A percentile compares a stretch with the other conserved stretches of the same genome.
Evolutionary conservation across 257 asterid species (phyloP).

Genomic region (Osmanthus fragrans): DNA sequence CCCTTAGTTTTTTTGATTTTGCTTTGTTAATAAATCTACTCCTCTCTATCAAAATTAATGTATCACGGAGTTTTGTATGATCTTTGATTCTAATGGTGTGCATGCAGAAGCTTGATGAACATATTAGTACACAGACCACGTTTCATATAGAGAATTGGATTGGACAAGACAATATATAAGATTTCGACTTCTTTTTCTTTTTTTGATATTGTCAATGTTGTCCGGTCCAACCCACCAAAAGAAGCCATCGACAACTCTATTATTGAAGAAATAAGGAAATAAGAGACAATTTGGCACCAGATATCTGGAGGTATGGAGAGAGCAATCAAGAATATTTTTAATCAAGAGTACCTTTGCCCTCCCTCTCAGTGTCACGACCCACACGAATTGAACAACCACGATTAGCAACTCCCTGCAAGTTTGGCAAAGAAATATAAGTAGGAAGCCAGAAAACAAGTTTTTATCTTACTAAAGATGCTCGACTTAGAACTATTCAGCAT

Average conservation of each 20-base stretch:
- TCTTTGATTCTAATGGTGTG: background rate
- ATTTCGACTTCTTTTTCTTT: background rate
- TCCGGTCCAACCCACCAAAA: background rate
- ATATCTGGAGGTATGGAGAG: background rate
- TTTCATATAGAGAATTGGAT: background rate
- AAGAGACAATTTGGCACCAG: background rate
- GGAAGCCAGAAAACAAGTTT: background rate
- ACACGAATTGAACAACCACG: slow-evolving; percentile 98
- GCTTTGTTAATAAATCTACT: background rate
- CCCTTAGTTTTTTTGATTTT: background rate
- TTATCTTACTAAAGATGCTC: background rate
- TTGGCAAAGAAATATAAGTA: background rate
- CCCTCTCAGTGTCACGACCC: slow-evolving; percentile 97
- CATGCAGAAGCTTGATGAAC: background rate
- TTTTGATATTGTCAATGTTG: background rate
- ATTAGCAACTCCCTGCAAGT: slow-evolving; percentile 93
- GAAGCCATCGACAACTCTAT: background rate
- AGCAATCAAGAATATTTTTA: background rate
- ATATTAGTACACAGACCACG: background rate
- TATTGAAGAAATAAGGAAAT: background rate
- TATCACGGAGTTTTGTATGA: background rate
- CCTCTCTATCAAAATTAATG: background rate
- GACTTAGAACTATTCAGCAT: slow-evolving; percentile 22
- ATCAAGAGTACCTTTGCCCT: slow-evolving; percentile 67
- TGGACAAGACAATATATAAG: background rate